Evolutionary conservation across 2,329 filamentous ascomycete genomes (phyloP).

Genomic region (Pseudocercospora musae): DNA sequence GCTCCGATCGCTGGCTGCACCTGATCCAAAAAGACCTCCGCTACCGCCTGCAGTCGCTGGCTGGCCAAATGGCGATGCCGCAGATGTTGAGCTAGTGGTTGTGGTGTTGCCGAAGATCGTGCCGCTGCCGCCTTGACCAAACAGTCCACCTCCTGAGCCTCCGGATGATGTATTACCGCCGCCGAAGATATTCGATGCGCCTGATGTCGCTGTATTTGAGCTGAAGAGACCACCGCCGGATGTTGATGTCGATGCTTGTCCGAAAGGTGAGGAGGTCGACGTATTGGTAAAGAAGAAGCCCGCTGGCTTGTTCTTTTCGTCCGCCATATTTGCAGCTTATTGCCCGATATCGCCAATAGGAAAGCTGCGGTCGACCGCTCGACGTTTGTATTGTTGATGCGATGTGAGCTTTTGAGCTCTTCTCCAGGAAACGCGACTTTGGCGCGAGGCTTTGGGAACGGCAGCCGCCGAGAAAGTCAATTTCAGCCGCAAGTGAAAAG

Average conservation of each 20-base stretch:
- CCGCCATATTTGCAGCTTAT: constrained; percentile 19
- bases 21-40: constrained; percentile 3
- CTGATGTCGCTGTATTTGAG: constrained; percentile 1
- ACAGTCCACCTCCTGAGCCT: neutral
- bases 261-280: neutral
- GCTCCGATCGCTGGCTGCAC: constrained; percentile 6
- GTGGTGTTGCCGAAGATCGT: constrained; percentile 4
- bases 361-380: neutral
- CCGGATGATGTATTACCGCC: neutral
- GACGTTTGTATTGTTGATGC: constrained; percentile 8
- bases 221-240: neutral
- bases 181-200: neutral
- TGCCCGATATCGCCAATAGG: constrained; percentile 6
- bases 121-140: neutral
- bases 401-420: constrained; percentile 2
- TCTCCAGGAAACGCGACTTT: constrained; percentile 1
- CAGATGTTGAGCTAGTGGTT: constrained; percentile 5
- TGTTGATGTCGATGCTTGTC: neutral
- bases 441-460: neutral
- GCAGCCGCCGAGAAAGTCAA: neutral
- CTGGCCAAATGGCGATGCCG: constrained; percentile 8
- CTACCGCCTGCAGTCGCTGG: constrained; percentile 4
- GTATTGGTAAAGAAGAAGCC: constrained; percentile 16
- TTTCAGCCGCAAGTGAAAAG: neutral
- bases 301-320: constrained; percentile 15